Evolutionary conservation across 2,329 filamentous ascomycete species (phyloP), one percentile per base, ranked within the genome.

Genomic region (Penicillium psychrosexuale): DNA sequence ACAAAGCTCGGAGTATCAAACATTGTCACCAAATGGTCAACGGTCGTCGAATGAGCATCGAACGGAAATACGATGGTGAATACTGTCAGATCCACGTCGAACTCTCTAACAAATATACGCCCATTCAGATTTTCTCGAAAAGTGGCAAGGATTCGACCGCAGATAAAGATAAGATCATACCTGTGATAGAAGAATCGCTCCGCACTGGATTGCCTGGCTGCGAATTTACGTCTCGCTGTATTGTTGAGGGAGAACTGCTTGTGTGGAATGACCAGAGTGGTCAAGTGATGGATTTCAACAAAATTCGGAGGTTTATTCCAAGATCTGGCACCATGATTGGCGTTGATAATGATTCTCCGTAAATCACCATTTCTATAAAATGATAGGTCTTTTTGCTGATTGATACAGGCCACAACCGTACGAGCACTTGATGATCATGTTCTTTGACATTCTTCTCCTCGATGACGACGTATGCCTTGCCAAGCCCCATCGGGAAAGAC

Each of bases 21-120:
- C 83, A 94, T 67, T 93, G 89, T 67, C 72, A 89, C 19, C 78
- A 84, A 17, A 83, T 93, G 77, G 77, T 81, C 2, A 79, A 77
- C 5, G 78, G 79, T 0, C 76, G 82, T 15, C 81, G 75, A 12
- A 84, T 92, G 82, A 89, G 87, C 55, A 81, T 91, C 24, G 90
- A 96, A 70, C 80, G 86, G 48, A 96, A 96, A 68, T 84, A 95
- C 58, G 91, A 96, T 64, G 91, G 89, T 12, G 91, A 96, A 71
- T 96, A 94, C 62, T 95, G 90, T 63, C 91, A 96, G 69, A 84
- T 96, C 30, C 91, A 96, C 65, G 77, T 96, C 37, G 85, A 95
- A 66, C 75, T 89, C 7, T 76, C 76, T 8, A 84, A 82, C 75
- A 15, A 53, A 13, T 44, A 68, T 55, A 67, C 80, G 1, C 82